phyloP scores from a whole-genome alignment of 139 green algal genomes.

The Chloropicon primus region DNA sequence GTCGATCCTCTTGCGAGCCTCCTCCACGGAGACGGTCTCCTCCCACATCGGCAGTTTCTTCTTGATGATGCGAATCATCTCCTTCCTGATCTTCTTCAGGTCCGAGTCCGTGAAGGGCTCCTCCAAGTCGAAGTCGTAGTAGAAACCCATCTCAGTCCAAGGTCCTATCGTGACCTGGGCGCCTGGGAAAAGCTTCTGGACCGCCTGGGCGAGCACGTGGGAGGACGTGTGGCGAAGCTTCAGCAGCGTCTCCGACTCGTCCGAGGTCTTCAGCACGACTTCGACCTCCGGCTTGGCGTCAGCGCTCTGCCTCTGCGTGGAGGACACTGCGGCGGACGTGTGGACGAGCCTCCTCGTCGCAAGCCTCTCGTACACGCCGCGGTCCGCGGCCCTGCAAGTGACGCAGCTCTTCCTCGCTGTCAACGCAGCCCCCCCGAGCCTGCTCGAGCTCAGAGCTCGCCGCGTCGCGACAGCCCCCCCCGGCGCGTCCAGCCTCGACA shows the following conservation, averaged over 20 bases:
- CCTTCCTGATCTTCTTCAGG: constrained; percentile 86
- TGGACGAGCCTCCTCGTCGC: neutral
- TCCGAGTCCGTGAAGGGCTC: constrained; percentile 70
- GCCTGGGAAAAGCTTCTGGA: constrained; percentile 77
- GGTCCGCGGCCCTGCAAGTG: neutral
- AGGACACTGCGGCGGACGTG: neutral
- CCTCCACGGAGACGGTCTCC: constrained; percentile 40
- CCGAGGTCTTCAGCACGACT: neutral
- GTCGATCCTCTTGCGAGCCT: constrained; percentile 68
- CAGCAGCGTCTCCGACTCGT: neutral
- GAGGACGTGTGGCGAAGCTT: constrained; percentile 13
- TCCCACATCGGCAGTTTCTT: constrained; percentile 26
- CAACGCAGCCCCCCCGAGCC: no score
- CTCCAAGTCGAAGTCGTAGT: constrained; percentile 94
- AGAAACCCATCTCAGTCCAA: constrained; percentile 95
- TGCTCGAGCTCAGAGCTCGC: no score
- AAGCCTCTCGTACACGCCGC: neutral
- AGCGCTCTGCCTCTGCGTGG: neutral
- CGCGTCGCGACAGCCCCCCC: no score
- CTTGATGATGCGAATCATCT: constrained; percentile 65
- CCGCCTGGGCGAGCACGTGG: constrained; percentile 96
- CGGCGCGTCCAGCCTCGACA: neutral
- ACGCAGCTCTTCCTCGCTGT: no score
- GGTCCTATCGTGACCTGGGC: constrained; percentile 87
- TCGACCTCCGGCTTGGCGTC: neutral